Percentiles rank a stretch among this genome's conserved stretches.
These are phyloP conservation scores for Coniosporium tulheliwenetii DNA, from an alignment of 2,329 filamentous ascomycete genomes.

Conservation along the genomic window DNA sequence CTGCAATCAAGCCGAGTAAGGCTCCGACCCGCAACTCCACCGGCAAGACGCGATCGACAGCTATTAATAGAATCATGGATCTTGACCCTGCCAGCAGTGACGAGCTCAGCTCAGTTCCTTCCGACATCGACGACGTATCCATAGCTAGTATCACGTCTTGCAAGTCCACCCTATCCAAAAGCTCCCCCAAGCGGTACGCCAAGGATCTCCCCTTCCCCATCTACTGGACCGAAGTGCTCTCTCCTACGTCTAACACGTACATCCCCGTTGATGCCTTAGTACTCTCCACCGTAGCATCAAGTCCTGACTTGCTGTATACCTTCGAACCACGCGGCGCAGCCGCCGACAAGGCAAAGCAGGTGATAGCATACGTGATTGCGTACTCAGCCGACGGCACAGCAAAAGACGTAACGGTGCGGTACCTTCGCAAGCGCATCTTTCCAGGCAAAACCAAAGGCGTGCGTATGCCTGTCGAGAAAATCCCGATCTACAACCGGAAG, in stretches of 20 bases:
- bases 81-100: slow-evolving; percentile 33
- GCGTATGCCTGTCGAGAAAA: slow-evolving; percentile 62
- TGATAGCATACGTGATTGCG: slow-evolving; percentile 78
- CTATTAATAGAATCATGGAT: slow-evolving; percentile 20
- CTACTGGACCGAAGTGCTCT: slow-evolving; percentile 88
- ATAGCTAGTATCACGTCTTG: slow-evolving; percentile 40
- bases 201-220: slow-evolving; percentile 67
- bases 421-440: slow-evolving; percentile 65
- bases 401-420: slow-evolving; percentile 88
- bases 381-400: slow-evolving; percentile 73
- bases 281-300: slow-evolving; percentile 53
- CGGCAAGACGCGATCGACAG: slow-evolving; percentile 8
- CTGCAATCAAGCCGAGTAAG: background rate
- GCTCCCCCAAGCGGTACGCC: slow-evolving; percentile 41
- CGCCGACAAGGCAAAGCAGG: slow-evolving; percentile 74
- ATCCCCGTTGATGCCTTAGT: slow-evolving; percentile 66
- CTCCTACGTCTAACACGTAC: slow-evolving; percentile 63
- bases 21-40: slow-evolving; percentile 8
- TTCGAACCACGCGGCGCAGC: slow-evolving; percentile 73
- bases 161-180: slow-evolving; percentile 20
- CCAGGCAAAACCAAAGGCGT: slow-evolving; percentile 84
- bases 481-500: slow-evolving; percentile 60
- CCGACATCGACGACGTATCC: slow-evolving; percentile 40
- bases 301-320: slow-evolving; percentile 52
- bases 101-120: slow-evolving; percentile 24